Percentiles rank a stretch among this genome's conserved stretches.
Evolutionary conservation across 1,139 yeast genomes (phyloP).

Genomic region (Zygoascus hellenicus): DNA sequence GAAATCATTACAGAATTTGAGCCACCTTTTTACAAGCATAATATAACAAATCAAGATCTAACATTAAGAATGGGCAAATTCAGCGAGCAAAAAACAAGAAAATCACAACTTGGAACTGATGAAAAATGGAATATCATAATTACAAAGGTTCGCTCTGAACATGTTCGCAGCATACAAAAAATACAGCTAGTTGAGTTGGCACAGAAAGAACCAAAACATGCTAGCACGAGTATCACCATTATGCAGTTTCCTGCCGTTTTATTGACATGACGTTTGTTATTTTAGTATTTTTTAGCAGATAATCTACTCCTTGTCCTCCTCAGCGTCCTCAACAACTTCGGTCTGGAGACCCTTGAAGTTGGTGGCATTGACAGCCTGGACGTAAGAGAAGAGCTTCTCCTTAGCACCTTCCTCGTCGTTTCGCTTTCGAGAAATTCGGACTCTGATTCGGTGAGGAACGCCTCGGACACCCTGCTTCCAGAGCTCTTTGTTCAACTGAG

Average conservation of each 20-base stretch:
- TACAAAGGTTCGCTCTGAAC: too few relatives aligned
- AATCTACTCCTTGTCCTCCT: conserved; percentile 11
- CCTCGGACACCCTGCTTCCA: conserved; percentile 99
- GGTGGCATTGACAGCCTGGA: conserved; percentile 95
- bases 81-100: too few relatives aligned
- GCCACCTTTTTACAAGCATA: too few relatives aligned
- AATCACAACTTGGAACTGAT: too few relatives aligned
- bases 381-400: conserved; percentile 97
- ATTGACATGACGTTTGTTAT: conserved; percentile 5
- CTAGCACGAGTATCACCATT: background rate
- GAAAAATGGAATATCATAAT: too few relatives aligned
- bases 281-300: background rate
- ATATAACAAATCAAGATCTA: too few relatives aligned
- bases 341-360: conserved; percentile 97
- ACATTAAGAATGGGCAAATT: too few relatives aligned
- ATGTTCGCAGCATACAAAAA: too few relatives aligned
- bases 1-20: too few relatives aligned
- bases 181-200: too few relatives aligned
- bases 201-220: too few relatives aligned
- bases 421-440: conserved; percentile 99
- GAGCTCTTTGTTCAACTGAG: conserved; percentile 95
- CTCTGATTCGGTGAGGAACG: conserved; percentile 96
- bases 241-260: conserved; percentile 4
- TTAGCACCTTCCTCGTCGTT: conserved; percentile 99
- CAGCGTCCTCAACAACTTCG: conserved; percentile 76